Conservation (phyloP, 169 alveolate genomes). For the Cryptosporidium bovis region DNA sequence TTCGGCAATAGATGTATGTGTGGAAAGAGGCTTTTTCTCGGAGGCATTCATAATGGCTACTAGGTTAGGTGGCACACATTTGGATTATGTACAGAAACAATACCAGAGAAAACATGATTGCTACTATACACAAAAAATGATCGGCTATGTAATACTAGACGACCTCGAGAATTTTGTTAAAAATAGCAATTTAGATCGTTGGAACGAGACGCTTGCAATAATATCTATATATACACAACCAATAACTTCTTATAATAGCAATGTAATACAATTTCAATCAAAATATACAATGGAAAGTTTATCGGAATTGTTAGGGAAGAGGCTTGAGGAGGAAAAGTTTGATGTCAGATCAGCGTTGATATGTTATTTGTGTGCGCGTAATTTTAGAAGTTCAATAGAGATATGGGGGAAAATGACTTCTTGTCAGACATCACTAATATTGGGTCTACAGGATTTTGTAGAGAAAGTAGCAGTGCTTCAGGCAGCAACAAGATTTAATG, state of each 20-base stretch:
- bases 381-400: conserved; percentile 81
- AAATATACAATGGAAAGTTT: conserved; percentile 55
- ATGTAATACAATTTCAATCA: background rate
- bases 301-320: conserved; percentile 60
- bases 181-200: conserved; percentile 71
- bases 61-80: conserved; percentile 76
- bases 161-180: conserved; percentile 74
- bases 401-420: conserved; percentile 82
- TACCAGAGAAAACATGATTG: conserved; percentile 72
- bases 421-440: conserved; percentile 75
- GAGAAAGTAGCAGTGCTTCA: conserved; percentile 80
- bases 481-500: conserved; percentile 77
- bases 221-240: conserved; percentile 73
- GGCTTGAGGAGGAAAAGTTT: conserved; percentile 75
- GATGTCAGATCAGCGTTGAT: conserved; percentile 83
- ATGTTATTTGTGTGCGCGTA: conserved; percentile 84
- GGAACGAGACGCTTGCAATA: conserved; percentile 75
- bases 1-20: conserved; percentile 80
- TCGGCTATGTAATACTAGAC: conserved; percentile 60
- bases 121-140: conserved; percentile 54
- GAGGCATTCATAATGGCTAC: conserved; percentile 79
- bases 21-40: conserved; percentile 73
- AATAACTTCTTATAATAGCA: background rate
- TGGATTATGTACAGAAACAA: conserved; percentile 77
- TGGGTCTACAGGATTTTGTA: conserved; percentile 78